Percentiles rank a stretch among this genome's conserved stretches.
These are phyloP conservation scores for Aspergillus pseudoviridinutans DNA, from an alignment of 2,329 filamentous ascomycete species.

Conservation along the genomic window DNA sequence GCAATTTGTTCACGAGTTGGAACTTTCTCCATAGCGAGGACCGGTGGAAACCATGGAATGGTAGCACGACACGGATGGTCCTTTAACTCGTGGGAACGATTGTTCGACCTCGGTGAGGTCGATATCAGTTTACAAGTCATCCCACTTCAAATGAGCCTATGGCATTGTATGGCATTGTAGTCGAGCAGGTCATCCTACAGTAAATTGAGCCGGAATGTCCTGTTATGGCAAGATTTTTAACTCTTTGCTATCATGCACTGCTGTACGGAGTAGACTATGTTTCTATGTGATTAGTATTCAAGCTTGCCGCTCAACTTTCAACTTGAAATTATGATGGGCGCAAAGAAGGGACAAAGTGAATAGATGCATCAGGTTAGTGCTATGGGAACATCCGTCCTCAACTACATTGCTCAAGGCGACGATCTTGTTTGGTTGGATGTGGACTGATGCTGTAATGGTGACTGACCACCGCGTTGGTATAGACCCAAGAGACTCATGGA, in stretches of 20 bases:
- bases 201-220: background rate
- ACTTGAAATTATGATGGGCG: too few species aligned
- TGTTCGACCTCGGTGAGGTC: background rate
- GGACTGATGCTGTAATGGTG: too few species aligned
- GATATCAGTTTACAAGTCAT: background rate
- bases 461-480: too few species aligned
- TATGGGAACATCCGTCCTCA: too few species aligned
- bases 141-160: background rate
- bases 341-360: too few species aligned
- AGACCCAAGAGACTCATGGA: background rate
- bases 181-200: background rate
- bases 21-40: background rate
- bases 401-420: too few species aligned
- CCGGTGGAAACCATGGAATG: background rate
- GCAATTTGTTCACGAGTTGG: background rate
- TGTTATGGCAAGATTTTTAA: background rate
- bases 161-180: background rate
- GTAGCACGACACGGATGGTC: background rate
- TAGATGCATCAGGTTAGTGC: too few species aligned
- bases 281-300: too few species aligned
- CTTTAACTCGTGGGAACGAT: background rate
- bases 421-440: too few species aligned
- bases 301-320: too few species aligned
- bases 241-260: background rate
- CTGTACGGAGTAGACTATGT: too few species aligned